These are phyloP conservation scores for Pythium periplocum DNA, from an alignment of 352 stramenopile species.

Conservation along the genomic window DNA sequence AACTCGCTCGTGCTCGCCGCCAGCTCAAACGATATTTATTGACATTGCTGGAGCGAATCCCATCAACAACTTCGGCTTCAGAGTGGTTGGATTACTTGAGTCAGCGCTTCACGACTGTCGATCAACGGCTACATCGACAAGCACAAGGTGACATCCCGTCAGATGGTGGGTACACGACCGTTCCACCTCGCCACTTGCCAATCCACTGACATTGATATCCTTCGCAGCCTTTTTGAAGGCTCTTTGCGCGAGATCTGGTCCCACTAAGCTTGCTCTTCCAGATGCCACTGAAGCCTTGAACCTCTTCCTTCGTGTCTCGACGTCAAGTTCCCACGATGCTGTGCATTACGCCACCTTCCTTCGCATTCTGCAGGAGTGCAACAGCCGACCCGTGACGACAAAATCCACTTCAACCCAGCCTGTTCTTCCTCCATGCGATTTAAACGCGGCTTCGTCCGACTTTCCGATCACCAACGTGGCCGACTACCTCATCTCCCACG, in stretches of 20 bases:
- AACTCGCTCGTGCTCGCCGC: slow-evolving; percentile 29
- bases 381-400: neutral
- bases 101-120: neutral
- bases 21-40: slow-evolving; percentile 30
- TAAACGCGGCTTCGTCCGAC: neutral
- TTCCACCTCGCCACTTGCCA: too few species aligned
- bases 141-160: neutral
- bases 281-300: slow-evolving; percentile 24
- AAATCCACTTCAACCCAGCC: neutral
- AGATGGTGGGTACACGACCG: neutral
- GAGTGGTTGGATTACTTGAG: neutral
- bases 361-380: slow-evolving; percentile 11
- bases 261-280: neutral
- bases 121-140: neutral
- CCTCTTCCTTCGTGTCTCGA: slow-evolving; percentile 31
- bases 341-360: slow-evolving; percentile 43
- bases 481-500: slow-evolving; percentile 49
- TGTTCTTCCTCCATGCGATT: neutral
- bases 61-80: slow-evolving; percentile 18
- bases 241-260: slow-evolving; percentile 12
- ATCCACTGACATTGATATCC: neutral
- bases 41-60: slow-evolving; percentile 20
- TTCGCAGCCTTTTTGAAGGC: slow-evolving; percentile 25
- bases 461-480: slow-evolving; percentile 17
- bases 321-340: slow-evolving; percentile 10